Conservation (phyloP, 495 filamentous ascomycete species). For the Lophiostoma macrostomum region DNA sequence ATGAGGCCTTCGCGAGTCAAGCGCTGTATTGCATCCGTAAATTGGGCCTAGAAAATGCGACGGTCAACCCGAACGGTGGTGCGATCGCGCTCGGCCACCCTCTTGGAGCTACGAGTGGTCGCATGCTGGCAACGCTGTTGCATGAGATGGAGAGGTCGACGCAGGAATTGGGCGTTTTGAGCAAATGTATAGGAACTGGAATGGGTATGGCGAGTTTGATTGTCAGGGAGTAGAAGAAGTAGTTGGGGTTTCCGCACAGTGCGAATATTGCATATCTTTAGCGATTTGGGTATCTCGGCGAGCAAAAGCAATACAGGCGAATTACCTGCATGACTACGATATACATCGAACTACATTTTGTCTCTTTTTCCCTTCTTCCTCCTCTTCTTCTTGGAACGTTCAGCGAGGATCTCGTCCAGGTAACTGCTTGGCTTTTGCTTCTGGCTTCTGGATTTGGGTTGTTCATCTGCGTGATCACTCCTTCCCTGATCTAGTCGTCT, state of each 20-base stretch:
- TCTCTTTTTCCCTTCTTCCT: conserved; percentile 35
- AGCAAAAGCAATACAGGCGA: too few species aligned
- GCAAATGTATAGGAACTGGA: conserved; percentile 48
- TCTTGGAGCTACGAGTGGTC: conserved; percentile 41
- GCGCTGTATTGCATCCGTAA: conserved; percentile 74
- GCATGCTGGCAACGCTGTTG: conserved; percentile 41
- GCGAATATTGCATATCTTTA: too few species aligned
- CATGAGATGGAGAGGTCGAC: conserved; percentile 43
- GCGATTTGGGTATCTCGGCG: too few species aligned
- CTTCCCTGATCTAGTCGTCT: too few species aligned
- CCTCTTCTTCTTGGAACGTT: conserved; percentile 45
- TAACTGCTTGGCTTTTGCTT: conserved; percentile 28
- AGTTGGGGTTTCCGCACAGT: not conserved
- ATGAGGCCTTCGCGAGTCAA: conserved; percentile 93
- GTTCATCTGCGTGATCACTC: not conserved
- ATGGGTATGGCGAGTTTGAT: conserved; percentile 50
- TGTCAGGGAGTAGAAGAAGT: conserved; percentile 38
- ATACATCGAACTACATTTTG: not conserved
- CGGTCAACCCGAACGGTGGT: conserved; percentile 74
- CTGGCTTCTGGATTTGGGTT: not conserved
- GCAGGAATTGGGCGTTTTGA: conserved; percentile 41
- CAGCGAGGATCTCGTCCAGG: conserved; percentile 40
- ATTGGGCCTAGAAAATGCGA: conserved; percentile 58
- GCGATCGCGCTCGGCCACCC: conserved; percentile 47
- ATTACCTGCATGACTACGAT: not conserved